Evolutionary conservation across 2,329 filamentous ascomycete species (phyloP).

Genomic region (Xenosphaeropsis pyriputrescens): DNA sequence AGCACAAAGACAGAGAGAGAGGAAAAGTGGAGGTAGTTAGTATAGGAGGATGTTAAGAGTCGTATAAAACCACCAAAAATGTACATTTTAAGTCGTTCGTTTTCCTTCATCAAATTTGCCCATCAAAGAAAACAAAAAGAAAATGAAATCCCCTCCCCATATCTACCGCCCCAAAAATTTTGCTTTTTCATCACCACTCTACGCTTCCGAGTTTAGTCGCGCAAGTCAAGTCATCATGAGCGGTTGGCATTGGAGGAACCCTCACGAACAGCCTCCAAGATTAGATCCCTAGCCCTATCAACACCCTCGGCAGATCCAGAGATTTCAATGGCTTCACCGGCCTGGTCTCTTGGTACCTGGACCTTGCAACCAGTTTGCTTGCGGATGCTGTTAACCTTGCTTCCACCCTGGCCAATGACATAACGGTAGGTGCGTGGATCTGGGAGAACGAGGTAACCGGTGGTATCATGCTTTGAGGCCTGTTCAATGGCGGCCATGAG

Average conservation of each 20-base stretch:
- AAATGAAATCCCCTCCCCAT: too few relatives aligned
- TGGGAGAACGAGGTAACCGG: conserved; percentile 78
- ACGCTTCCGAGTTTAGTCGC: too few relatives aligned
- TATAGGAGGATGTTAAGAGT: too few relatives aligned
- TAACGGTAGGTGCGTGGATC: conserved; percentile 82
- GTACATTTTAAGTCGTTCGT: too few relatives aligned
- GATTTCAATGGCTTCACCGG: conserved; percentile 79
- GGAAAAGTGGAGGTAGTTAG: too few relatives aligned
- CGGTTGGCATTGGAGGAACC: conserved; percentile 19
- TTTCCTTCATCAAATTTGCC: too few relatives aligned
- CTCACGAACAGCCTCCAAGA: conserved; percentile 66
- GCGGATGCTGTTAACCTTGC: conserved; percentile 84
- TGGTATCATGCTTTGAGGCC: conserved; percentile 53
- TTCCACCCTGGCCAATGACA: conserved; percentile 78
- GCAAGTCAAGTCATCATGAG: too few relatives aligned
- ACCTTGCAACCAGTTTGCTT: conserved; percentile 89
- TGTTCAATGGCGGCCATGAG: conserved; percentile 62
- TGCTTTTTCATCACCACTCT: too few relatives aligned
- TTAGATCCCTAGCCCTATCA: conserved; percentile 77
- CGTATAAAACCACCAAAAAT: too few relatives aligned
- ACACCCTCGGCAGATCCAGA: conserved; percentile 65
- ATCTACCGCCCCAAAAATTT: too few relatives aligned
- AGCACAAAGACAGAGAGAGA: too few relatives aligned
- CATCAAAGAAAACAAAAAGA: too few relatives aligned
- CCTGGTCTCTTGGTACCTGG: conserved; percentile 75